These are phyloP conservation scores for Novakomyces olei DNA, from an alignment of 805 yeast genomes.

Conservation along the genomic window DNA sequence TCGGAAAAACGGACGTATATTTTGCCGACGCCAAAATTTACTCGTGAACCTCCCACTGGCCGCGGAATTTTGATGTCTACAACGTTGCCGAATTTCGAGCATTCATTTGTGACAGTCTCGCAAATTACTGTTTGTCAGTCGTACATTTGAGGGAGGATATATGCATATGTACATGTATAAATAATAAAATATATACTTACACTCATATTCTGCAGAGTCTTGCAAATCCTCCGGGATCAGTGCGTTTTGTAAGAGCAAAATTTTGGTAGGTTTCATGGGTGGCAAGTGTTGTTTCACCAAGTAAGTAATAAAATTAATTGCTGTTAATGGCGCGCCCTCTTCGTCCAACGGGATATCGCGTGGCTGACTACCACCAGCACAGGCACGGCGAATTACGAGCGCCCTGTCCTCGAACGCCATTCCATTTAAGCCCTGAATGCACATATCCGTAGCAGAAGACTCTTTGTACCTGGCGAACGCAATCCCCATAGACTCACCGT, in stretches of 20 bases:
- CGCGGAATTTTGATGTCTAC: constrained; percentile 36
- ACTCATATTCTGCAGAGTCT: constrained; percentile 24
- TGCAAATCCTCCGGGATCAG: constrained; percentile 42
- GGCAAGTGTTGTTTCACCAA: no score
- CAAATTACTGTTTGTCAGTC: constrained; percentile 27
- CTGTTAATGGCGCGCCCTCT: no score
- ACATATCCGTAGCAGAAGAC: constrained; percentile 12
- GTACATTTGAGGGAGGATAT: no score
- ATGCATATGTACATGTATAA: background rate
- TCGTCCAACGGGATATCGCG: no score
- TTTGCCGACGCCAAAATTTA: constrained; percentile 43
- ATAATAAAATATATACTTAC: background rate
- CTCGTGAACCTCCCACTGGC: constrained; percentile 26
- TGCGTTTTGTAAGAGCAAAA: constrained; percentile 43
- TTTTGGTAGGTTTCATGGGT: constrained; percentile 19
- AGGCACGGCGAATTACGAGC: constrained; percentile 20
- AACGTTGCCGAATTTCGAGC: constrained; percentile 30
- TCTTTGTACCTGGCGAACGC: constrained; percentile 30
- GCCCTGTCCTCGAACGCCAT: constrained; percentile 18
- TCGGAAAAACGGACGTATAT: constrained; percentile 43
- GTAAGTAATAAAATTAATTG: no score
- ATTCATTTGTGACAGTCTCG: constrained; percentile 30
- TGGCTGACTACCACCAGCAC: constrained; percentile 15
- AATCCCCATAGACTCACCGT: constrained; percentile 32
- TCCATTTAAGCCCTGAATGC: constrained; percentile 17